Percentiles rank a stretch among this genome's conserved stretches.
Conservation (phyloP, 495 filamentous ascomycete species). For the Annulohypoxylon nitens region DNA sequence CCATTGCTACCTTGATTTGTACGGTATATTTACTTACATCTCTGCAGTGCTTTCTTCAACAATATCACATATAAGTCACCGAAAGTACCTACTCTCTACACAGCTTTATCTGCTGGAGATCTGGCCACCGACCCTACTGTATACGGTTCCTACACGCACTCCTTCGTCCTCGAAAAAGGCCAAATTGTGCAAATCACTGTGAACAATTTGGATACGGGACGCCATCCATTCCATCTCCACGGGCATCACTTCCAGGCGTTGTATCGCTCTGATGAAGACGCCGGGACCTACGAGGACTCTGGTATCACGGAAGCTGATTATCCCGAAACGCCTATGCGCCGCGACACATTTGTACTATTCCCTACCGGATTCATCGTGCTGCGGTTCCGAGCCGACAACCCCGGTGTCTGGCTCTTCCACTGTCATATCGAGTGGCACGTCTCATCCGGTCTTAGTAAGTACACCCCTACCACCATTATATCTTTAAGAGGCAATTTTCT, state of each 20-base stretch:
- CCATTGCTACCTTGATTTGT: neutral
- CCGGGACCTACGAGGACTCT: slow-evolving; percentile 59
- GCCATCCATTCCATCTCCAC: slow-evolving; percentile 91
- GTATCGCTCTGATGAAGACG: slow-evolving; percentile 59
- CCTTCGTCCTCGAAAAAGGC: slow-evolving; percentile 74
- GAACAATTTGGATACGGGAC: slow-evolving; percentile 80
- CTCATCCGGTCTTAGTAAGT: slow-evolving; percentile 68
- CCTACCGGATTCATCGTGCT: slow-evolving; percentile 72
- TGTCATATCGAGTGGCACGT: slow-evolving; percentile 82
- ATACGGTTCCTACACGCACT: slow-evolving; percentile 80
- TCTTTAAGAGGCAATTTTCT: slow-evolving; percentile 4
- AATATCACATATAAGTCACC: slow-evolving; percentile 79
- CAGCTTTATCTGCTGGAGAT: slow-evolving; percentile 73
- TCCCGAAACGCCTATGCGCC: slow-evolving; percentile 60
- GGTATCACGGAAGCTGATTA: slow-evolving; percentile 60
- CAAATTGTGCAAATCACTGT: slow-evolving; percentile 82
- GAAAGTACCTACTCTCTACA: slow-evolving; percentile 86
- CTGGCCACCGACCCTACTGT: slow-evolving; percentile 72
- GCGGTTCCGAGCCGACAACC: slow-evolving; percentile 76
- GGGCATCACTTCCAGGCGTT: slow-evolving; percentile 83
- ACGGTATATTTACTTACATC: neutral
- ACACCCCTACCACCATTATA: neutral
- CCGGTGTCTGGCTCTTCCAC: slow-evolving; percentile 80
- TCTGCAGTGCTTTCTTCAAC: slow-evolving; percentile 79
- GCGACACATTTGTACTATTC: slow-evolving; percentile 69